phyloP scores from a whole-genome alignment of 148 eudicot species.

The Rhododendron simsii region DNA sequence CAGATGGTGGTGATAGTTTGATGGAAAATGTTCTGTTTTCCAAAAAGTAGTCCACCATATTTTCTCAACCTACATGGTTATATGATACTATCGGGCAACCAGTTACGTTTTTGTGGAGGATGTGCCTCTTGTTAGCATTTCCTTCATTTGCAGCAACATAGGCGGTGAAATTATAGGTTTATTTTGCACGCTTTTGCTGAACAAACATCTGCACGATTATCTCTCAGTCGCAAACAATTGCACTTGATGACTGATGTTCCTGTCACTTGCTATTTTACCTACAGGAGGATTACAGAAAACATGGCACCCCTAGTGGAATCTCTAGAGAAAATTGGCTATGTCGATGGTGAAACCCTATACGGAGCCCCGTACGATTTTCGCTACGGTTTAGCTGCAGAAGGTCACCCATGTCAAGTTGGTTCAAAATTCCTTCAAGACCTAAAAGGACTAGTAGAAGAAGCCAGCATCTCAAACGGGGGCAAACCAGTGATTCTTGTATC shows the following conservation, averaged over 20 bases:
- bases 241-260: not conserved
- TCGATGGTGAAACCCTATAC: constrained; percentile 52
- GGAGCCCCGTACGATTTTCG: constrained; percentile 98
- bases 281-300: constrained; percentile 57
- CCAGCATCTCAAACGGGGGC: constrained; percentile 48
- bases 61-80: not conserved
- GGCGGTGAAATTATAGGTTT: not conserved
- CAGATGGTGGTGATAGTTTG: not conserved
- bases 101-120: not conserved
- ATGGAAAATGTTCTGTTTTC: too few relatives aligned
- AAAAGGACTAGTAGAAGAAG: constrained; percentile 55
- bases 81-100: not conserved
- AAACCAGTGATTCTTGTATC: constrained; percentile 65
- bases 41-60: not conserved
- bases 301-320: constrained; percentile 70
- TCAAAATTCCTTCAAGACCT: constrained; percentile 64
- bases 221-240: not conserved
- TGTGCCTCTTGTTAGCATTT: not conserved
- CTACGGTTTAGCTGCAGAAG: constrained; percentile 70
- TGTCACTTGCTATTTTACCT: not conserved
- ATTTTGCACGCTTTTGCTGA: not conserved
- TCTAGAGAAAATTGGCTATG: constrained; percentile 57
- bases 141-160: not conserved
- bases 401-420: constrained; percentile 48
- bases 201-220: not conserved